Percentiles rank a stretch among this genome's conserved stretches.
These are phyloP conservation scores for Phtheirospermum japonicum DNA, from an alignment of 257 asterid species.

Conservation along the genomic window DNA sequence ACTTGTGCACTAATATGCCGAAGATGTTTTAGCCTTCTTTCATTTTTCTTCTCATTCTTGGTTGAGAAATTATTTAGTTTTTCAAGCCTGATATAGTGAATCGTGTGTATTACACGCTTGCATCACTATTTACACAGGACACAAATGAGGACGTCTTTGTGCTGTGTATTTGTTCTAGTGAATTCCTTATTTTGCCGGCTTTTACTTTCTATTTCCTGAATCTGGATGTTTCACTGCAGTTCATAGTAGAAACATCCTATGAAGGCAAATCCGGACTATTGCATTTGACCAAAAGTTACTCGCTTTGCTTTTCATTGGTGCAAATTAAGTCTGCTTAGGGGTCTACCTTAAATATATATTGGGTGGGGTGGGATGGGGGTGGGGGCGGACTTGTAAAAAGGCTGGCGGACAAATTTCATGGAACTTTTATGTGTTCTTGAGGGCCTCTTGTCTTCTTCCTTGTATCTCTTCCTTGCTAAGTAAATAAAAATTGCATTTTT, in stretches of 20 bases:
- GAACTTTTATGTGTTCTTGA: background rate
- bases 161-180: constrained; percentile 6
- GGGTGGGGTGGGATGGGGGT: constrained; percentile 1
- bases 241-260: no score
- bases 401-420: background rate
- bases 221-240: constrained; percentile 53
- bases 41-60: constrained; percentile 3
- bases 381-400: no score
- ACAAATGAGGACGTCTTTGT: constrained; percentile 9
- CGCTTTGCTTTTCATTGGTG: constrained; percentile 72
- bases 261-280: no score
- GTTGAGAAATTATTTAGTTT: constrained; percentile 12
- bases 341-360: background rate
- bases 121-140: constrained; percentile 1
- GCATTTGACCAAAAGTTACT: no score
- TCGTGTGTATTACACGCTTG: background rate
- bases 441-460: background rate
- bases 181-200: constrained; percentile 6
- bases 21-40: background rate
- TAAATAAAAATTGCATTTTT: background rate
- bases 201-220: constrained; percentile 26
- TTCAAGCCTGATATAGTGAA: background rate
- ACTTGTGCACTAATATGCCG: background rate
- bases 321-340: no score
- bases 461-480: no score